Evolutionary conservation across 2,329 filamentous ascomycete species (phyloP).

Genomic region (Exophiala mesophila): DNA sequence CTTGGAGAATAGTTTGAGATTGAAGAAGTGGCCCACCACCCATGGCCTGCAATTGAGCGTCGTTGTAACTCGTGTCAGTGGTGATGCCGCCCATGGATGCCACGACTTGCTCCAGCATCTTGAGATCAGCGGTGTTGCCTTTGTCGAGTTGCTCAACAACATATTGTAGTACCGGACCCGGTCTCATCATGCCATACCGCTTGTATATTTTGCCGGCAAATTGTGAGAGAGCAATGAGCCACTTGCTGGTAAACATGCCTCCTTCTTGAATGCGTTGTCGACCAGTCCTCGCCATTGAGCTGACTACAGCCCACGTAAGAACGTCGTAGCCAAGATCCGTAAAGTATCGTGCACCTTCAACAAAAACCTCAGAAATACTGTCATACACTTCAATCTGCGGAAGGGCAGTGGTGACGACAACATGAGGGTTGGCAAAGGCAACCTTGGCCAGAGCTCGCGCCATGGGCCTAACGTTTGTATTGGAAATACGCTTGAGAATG

Average conservation of each 20-base stretch:
- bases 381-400: slow-evolving; percentile 89
- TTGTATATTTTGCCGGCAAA: slow-evolving; percentile 89
- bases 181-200: slow-evolving; percentile 76
- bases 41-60: slow-evolving; percentile 81
- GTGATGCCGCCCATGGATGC: slow-evolving; percentile 91
- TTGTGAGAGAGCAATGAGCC: slow-evolving; percentile 83
- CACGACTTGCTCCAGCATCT: slow-evolving; percentile 86
- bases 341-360: slow-evolving; percentile 92
- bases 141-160: slow-evolving; percentile 76
- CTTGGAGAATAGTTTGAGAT: slow-evolving; percentile 70
- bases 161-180: slow-evolving; percentile 81
- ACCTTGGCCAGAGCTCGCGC: slow-evolving; percentile 85
- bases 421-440: slow-evolving; percentile 82
- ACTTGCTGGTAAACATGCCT: slow-evolving; percentile 76
- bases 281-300: slow-evolving; percentile 55
- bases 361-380: slow-evolving; percentile 90
- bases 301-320: slow-evolving; percentile 86
- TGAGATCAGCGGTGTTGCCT: slow-evolving; percentile 83
- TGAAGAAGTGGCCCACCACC: slow-evolving; percentile 77
- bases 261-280: slow-evolving; percentile 58
- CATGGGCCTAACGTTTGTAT: slow-evolving; percentile 80
- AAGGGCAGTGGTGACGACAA: slow-evolving; percentile 85
- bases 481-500: slow-evolving; percentile 82
- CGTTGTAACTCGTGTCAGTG: slow-evolving; percentile 79
- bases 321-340: slow-evolving; percentile 90